phyloP scores from a whole-genome alignment of 805 yeast genomes.

The Kazachstania africana region DNA sequence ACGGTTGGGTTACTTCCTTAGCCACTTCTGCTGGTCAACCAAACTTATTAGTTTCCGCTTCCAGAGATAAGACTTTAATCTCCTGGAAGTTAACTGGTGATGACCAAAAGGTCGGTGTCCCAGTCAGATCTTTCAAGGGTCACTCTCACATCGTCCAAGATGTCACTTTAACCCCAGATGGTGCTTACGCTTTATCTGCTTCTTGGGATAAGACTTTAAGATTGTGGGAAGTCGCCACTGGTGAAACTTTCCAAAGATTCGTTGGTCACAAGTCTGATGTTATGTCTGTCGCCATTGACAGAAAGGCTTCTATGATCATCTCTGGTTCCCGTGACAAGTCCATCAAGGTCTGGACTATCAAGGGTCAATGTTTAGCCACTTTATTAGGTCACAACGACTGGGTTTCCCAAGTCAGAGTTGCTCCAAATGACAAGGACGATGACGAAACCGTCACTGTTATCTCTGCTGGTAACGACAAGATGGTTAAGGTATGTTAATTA shows the following conservation, averaged over 20 bases:
- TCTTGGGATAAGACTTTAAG: constrained; percentile 99
- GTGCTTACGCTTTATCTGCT: constrained; percentile 94
- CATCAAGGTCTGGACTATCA: constrained; percentile 98
- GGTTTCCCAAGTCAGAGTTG: constrained; percentile 97
- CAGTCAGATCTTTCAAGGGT: constrained; percentile 94
- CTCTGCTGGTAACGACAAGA: constrained; percentile 98
- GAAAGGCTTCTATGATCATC: constrained; percentile 93
- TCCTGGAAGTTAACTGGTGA: constrained; percentile 96
- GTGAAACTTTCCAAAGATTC: constrained; percentile 88
- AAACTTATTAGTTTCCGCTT: constrained; percentile 93
- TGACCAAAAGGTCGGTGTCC: constrained; percentile 94
- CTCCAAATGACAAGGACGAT: constrained; percentile 45
- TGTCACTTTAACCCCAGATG: constrained; percentile 94
- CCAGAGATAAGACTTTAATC: constrained; percentile 97
- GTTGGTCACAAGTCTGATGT: constrained; percentile 98
- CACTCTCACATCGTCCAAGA: constrained; percentile 99
- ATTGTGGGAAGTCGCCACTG: constrained; percentile 94
- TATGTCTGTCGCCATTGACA: constrained; percentile 90
- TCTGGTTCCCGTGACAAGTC: constrained; percentile 99
- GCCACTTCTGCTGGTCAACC: constrained; percentile 98
- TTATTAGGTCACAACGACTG: constrained; percentile 96
- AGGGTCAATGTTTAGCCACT: constrained; percentile 93
- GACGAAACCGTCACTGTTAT: constrained; percentile 61
- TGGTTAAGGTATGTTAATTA: constrained; percentile 84
- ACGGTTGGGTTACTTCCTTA: constrained; percentile 96